Conservation (phyloP, 371 early-diverging fungal species). For the Saksenaea vasiformis region DNA sequence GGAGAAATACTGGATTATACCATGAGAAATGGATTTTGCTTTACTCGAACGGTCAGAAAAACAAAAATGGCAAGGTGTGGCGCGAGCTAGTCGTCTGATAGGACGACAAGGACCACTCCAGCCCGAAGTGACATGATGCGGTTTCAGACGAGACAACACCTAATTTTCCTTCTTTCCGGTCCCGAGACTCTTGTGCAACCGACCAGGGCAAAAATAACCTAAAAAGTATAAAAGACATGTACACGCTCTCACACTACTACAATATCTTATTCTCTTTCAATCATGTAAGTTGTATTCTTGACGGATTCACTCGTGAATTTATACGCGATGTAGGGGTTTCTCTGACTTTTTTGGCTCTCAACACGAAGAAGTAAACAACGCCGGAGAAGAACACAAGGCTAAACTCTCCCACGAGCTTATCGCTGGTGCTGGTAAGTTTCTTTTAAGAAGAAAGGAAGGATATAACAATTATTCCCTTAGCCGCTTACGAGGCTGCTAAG, state of each 20-base stretch:
- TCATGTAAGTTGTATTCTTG: background rate
- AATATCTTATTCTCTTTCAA: background rate
- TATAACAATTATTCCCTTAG: constrained; percentile 11
- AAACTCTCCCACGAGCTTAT: constrained; percentile 53
- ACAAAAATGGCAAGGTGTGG: too few species aligned
- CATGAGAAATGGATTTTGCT: too few species aligned
- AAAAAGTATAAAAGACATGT: background rate
- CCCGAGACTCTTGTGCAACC: background rate
- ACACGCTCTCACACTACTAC: background rate
- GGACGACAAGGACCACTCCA: too few species aligned
- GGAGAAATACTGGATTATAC: too few species aligned
- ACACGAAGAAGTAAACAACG: constrained; percentile 27
- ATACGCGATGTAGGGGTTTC: constrained; percentile 32
- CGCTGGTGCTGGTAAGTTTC: constrained; percentile 50
- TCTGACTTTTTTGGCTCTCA: constrained; percentile 31
- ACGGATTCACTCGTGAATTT: background rate
- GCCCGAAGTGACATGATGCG: too few species aligned
- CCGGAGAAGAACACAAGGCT: constrained; percentile 39
- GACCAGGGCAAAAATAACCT: background rate
- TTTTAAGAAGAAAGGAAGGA: too few species aligned
- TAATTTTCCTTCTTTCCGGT: background rate
- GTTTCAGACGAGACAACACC: too few species aligned
- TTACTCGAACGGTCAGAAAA: too few species aligned
- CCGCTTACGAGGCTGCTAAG: constrained; percentile 48
- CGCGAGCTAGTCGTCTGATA: too few species aligned